Base-by-base conservation (phyloP, 768 basidiomycete species). In the Strobilomyces echinocephalus region DNA sequence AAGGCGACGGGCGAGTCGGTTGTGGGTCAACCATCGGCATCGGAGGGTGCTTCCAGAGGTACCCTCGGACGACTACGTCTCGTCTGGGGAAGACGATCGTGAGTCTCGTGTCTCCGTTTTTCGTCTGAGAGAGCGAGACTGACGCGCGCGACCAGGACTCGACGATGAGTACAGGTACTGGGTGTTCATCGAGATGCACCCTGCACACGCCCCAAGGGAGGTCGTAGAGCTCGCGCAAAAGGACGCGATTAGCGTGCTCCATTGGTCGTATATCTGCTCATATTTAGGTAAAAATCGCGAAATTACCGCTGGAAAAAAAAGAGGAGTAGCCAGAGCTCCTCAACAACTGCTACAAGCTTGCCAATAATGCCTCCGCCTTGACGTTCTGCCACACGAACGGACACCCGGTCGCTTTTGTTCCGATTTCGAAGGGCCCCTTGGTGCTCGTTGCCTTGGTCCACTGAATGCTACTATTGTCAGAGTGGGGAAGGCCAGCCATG, bases 141-240 rank as follows among this genome's bases (percentile, higher is more conserved):
- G 15, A 59, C 46, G 15, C 4, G 15, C n/a, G 16, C 12, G 21
- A 49, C 24, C 56, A 91, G 90, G 80, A 43, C 72, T 88, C 20
- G 87, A 91, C 51, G 76, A 83, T 61, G 87, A 89, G 63, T 88
- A 86, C 60, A 76, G 85, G 50, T 92, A 90, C 63, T 92, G 91
- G 91, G 73, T 81, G 7, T 92, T 84, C 63, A 78, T 92, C 70
- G 86, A 90, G 66, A 71, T 79, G 33, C 88, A 91, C 60, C 90
- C 90, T 0, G 87, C 86, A 0, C 90, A 92, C 65, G 72, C 75
- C 8, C 63, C 76, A 0, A 60, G 36, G n/a, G 60, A n/a, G 31
- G 73, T 91, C 26, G 79, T 84, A 8, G 61, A 70, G 8, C 76
- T 74, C 40, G 83, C 85, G 10, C 77, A 77, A 46, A 69, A 73